Evolutionary conservation across 2,329 filamentous ascomycete genomes (phyloP).

Genomic region (Volutella citrinella): DNA sequence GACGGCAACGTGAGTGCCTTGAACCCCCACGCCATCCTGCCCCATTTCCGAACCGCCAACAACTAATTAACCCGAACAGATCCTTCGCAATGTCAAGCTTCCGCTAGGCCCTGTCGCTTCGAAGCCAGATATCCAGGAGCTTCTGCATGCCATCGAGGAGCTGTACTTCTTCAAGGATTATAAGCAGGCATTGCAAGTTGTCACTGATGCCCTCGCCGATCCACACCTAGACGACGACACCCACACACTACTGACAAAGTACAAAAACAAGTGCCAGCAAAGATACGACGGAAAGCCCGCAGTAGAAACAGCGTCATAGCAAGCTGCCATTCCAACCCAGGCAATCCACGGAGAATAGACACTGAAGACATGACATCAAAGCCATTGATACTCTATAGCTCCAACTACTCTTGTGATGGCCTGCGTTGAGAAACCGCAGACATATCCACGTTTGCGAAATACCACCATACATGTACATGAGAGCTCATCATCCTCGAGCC

Average conservation of each 20-base stretch:
- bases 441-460: too few relatives aligned
- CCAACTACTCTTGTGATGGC: too few relatives aligned
- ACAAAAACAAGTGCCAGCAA: conserved; percentile 39
- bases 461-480: too few relatives aligned
- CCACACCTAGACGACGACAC: conserved; percentile 43
- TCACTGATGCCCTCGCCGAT: conserved; percentile 31
- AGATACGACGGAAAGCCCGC: conserved; percentile 20
- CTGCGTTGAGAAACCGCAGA: too few relatives aligned
- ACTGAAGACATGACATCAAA: too few relatives aligned
- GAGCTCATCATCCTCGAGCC: too few relatives aligned
- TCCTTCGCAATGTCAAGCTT: conserved; percentile 31
- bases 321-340: too few relatives aligned
- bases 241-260: conserved; percentile 36
- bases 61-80: too few relatives aligned
- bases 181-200: conserved; percentile 42
- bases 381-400: too few relatives aligned
- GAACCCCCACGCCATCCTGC: background rate
- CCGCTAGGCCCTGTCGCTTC: conserved; percentile 36
- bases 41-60: too few relatives aligned
- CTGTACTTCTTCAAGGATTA: conserved; percentile 53
- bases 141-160: conserved; percentile 56
- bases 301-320: too few relatives aligned
- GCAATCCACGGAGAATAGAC: too few relatives aligned
- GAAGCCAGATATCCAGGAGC: conserved; percentile 48
- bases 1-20: conserved; percentile 49